Conservation (phyloP, 2,329 filamentous ascomycete species). For the Chalaropsis thielavioides region DNA sequence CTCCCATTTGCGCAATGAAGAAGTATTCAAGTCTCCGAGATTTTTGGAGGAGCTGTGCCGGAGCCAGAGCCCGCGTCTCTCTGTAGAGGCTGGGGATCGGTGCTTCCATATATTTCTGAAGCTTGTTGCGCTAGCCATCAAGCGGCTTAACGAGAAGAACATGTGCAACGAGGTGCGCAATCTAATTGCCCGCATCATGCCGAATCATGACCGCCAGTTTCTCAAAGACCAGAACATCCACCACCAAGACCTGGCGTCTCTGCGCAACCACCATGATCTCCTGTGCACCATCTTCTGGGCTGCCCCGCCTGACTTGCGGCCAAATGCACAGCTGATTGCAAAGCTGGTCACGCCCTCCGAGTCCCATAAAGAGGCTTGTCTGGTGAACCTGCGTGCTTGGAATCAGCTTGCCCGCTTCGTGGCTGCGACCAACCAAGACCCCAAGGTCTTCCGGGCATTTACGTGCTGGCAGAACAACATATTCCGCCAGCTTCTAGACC, state of each 20-base stretch:
- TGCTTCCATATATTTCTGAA: constrained; percentile 58
- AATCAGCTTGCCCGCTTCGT: constrained; percentile 46
- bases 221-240: constrained; percentile 47
- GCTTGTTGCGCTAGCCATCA: constrained; percentile 43
- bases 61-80: constrained; percentile 30
- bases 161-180: constrained; percentile 43
- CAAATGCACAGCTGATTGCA: constrained; percentile 40
- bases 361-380: constrained; percentile 52
- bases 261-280: constrained; percentile 55
- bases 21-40: constrained; percentile 43
- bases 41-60: constrained; percentile 42
- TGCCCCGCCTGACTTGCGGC: constrained; percentile 40
- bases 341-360: constrained; percentile 43
- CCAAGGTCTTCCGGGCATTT: constrained; percentile 35
- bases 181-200: constrained; percentile 45
- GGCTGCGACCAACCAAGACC: constrained; percentile 30
- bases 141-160: constrained; percentile 33
- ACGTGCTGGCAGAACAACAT: constrained; percentile 39
- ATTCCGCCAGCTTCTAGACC: constrained; percentile 41
- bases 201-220: constrained; percentile 51
- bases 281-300: constrained; percentile 53
- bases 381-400: constrained; percentile 51
- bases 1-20: constrained; percentile 49
- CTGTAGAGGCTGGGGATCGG: constrained; percentile 39
- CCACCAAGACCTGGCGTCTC: constrained; percentile 45